A percentile compares a stretch with the other conserved stretches of the same genome.
Conservation (phyloP, 176 grass and related monocot genomes). For the Ensete glaucum region DNA sequence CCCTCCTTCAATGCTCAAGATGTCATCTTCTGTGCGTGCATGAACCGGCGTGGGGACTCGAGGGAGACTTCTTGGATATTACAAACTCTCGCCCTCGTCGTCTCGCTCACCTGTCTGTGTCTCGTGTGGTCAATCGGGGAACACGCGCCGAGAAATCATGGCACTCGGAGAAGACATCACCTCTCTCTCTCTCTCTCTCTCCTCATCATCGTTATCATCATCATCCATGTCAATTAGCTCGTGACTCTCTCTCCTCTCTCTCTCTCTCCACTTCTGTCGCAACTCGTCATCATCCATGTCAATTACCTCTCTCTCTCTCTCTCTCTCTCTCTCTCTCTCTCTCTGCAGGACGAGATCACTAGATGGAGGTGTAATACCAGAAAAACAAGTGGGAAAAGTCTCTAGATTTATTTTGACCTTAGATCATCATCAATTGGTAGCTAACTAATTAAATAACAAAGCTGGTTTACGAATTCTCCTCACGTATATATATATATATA, state of each 20-base stretch:
- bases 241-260: background rate
- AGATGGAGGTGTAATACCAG: no score
- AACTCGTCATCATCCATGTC: background rate
- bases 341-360: background rate
- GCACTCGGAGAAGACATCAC: background rate
- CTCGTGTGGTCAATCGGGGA: conserved; percentile 50
- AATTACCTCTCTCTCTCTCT: no score
- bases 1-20: background rate
- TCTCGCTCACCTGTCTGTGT: background rate
- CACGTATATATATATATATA: no score
- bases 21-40: no score
- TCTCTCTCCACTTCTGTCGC: background rate
- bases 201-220: background rate
- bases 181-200: background rate
- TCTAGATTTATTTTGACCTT: no score
- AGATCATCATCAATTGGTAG: no score
- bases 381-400: no score
- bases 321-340: background rate
- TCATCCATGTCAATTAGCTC: no score
- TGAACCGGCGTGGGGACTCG: background rate
- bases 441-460: no score
- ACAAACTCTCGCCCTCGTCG: background rate
- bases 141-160: conserved; percentile 43
- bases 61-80: background rate
- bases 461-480: no score